Evolutionary conservation across 768 basidiomycete genomes (phyloP), one percentile per base, ranked within the genome.

Genomic region (Sutorius australiensis): DNA sequence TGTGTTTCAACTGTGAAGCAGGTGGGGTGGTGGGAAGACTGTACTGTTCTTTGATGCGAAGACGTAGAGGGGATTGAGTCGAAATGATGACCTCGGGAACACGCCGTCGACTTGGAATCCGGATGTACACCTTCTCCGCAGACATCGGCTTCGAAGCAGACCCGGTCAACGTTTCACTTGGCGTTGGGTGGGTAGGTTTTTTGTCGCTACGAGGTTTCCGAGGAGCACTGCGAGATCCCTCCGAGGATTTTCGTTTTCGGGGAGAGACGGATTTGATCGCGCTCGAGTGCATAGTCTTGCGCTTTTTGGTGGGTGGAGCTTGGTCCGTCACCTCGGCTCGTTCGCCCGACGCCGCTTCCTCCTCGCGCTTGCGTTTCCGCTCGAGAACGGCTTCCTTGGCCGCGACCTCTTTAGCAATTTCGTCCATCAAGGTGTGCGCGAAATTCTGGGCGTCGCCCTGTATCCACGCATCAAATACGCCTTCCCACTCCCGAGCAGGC

Each of bases 401-500:
- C 42, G 66, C 73, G 17, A 70, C 66, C 67, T 84, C 81, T 60
- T 76, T 79, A 54, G 77, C 76, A 32, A 88, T 74, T 68, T 84
- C 86, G 21, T 74, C 74, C 54, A 74, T 76, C 54, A 91, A 65
- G 54, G 82, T 66, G 36, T 72, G 70, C 6, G 90, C 87, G 69
- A 95, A 94, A 14, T 64, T 65, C 67, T 97, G 94, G 3, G 89
- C 86, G 63, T 95, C 92, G 2, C 93, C 92, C 61, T 92, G 83
- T 50, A 93, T 69, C 89, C 92, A 95, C 36, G 81, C 80, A 69
- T 97, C 93, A 59, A 97, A 95, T 3, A 95, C 86, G 8, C 84
- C 87, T 55, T 89, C 87, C 92, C 91, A 95, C 57, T 93, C 91
- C 49, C 87, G 77, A 8, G 84, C 84, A 4, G 91, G 91, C 9